Evolutionary conservation across 257 asterid species (phyloP), one percentile per base, ranked within the genome.

Genomic region (Solanum virginianum): DNA sequence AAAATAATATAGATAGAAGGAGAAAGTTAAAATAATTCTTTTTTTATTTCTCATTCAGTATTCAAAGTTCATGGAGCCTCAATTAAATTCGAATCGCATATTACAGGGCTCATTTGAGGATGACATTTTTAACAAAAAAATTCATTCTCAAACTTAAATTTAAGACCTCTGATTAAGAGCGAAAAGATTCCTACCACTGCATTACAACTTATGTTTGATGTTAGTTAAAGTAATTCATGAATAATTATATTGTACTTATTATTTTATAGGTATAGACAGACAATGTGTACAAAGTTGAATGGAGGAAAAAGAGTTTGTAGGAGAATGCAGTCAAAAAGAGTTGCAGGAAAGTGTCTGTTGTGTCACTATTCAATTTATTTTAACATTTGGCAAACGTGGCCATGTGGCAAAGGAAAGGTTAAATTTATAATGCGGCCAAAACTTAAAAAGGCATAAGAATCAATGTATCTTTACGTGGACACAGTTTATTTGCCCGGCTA

Each of bases 271-370:
- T 26, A 4, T 51, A 49, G 65, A 79, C 65, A 26, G 24, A 79
- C 1, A 16, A 29, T 26, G 62, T 77, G 82, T 16, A 16, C 17
- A 10, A 53, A 77, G 82, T 15, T 26, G 29, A 51, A 63, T 13
- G 16, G 57, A 24, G 69, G 69, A 66, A 51, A 24, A 8, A 51
- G 63, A 13, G n/a, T 22, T 13, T 54, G 80, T 29, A 51, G 43
- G 60, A 45, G 12, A 59, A 26, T 54, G 72, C 60, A 29, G 90
- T 85, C 91, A 87, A 90, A 90, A 79, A 89, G 32, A 45, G 74
- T n/a, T 66, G n/a, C 85, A 53, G 86, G 80, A 41, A 51, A 6
- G 2, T 77, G 91, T 89, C 86, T 83, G 83, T 60, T 79, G 24
- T n/a, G 63, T 32, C 75, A 1, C 22, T 53, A 41, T 77, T 77